These are phyloP conservation scores for Biscogniauxia marginata DNA, from an alignment of 2,329 filamentous ascomycete genomes.

Conservation along the genomic window DNA sequence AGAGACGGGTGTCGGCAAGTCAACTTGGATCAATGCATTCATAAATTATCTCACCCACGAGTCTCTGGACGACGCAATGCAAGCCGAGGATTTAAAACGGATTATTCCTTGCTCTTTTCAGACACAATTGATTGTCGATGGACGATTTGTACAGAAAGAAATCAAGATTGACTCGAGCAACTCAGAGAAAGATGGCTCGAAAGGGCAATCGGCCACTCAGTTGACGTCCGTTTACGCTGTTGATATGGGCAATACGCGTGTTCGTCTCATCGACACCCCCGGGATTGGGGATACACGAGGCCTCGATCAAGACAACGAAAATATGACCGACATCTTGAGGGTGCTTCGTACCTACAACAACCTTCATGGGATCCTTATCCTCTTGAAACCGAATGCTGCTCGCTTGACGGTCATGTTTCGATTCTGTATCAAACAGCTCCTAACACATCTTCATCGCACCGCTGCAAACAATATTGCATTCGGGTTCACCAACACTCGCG, in stretches of 20 bases:
- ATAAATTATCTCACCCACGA: constrained; percentile 43
- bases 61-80: constrained; percentile 39
- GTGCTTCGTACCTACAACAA: constrained; percentile 35
- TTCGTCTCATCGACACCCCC: constrained; percentile 43
- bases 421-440: constrained; percentile 41
- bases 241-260: constrained; percentile 24
- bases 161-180: constrained; percentile 32
- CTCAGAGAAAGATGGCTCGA: constrained; percentile 33
- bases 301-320: constrained; percentile 35
- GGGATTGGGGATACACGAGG: constrained; percentile 43
- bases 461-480: constrained; percentile 41
- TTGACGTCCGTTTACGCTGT: constrained; percentile 34
- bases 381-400: constrained; percentile 40
- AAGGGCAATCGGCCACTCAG: constrained; percentile 38
- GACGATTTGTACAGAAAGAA: neutral
- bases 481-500: constrained; percentile 43
- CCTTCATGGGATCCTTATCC: constrained; percentile 42
- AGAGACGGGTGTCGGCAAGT: constrained; percentile 49
- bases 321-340: constrained; percentile 39
- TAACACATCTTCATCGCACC: constrained; percentile 38
- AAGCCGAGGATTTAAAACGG: constrained; percentile 29
- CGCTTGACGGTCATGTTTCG: constrained; percentile 38
- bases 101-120: constrained; percentile 41
- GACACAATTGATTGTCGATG: constrained; percentile 23
- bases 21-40: constrained; percentile 49